phyloP scores from a whole-genome alignment of 106 monocot species.

The Apostasia shenzhenica region DNA sequence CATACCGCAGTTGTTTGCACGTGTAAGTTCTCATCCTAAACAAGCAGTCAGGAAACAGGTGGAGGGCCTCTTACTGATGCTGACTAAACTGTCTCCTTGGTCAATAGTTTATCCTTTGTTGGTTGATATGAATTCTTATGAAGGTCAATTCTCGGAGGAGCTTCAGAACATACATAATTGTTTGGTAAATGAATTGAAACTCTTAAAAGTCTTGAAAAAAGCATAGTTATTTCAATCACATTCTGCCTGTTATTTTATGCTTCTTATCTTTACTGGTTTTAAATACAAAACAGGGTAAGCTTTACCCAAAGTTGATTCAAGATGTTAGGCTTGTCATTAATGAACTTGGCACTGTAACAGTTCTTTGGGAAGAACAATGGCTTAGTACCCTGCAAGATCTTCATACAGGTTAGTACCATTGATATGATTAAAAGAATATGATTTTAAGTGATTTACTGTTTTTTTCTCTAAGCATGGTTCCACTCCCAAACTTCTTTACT shows the following conservation, averaged over 20 bases:
- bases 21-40: constrained; percentile 85
- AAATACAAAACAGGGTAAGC: constrained; percentile 45
- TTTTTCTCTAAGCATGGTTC: too few species aligned
- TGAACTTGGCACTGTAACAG: constrained; percentile 72
- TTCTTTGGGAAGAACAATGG: constrained; percentile 99
- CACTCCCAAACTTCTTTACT: too few species aligned
- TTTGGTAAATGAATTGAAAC: constrained; percentile 41
- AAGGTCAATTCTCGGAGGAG: constrained; percentile 66
- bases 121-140: constrained; percentile 79
- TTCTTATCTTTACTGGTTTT: constrained; percentile 2
- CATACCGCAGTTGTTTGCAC: constrained; percentile 89
- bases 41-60: constrained; percentile 65
- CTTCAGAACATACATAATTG: constrained; percentile 60
- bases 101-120: constrained; percentile 88
- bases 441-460: neutral
- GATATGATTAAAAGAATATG: neutral
- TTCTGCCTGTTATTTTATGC: neutral
- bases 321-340: constrained; percentile 87
- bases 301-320: constrained; percentile 77
- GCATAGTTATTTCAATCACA: too few species aligned
- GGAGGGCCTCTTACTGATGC: constrained; percentile 69
- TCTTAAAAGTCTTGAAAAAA: too few species aligned
- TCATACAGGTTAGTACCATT: constrained; percentile 53
- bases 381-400: constrained; percentile 97
- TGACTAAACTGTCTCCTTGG: constrained; percentile 78